Conservation (phyloP, 371 early-diverging fungal species). For the Circinella minor region DNA sequence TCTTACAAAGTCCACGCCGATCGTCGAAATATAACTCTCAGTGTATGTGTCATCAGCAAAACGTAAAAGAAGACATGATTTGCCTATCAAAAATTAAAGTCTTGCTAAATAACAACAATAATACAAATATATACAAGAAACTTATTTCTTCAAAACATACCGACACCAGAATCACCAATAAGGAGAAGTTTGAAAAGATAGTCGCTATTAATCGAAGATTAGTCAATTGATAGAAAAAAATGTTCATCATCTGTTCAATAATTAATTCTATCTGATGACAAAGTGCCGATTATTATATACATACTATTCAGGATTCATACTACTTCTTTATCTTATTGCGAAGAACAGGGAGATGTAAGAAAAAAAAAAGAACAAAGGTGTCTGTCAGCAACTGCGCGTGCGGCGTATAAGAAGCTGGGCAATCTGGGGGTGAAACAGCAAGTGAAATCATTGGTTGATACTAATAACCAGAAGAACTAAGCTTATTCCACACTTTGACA, state of each 20-base stretch:
- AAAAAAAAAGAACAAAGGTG: neutral
- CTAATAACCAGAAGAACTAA: no score
- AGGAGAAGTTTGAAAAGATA: constrained; percentile 99
- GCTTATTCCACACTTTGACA: no score
- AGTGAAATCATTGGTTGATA: neutral
- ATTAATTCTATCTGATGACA: no score
- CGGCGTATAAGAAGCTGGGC: neutral
- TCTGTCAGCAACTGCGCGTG: constrained; percentile 1
- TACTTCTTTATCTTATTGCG: neutral
- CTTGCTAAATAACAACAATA: neutral
- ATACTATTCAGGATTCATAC: constrained; percentile 50
- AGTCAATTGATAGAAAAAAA: neutral
- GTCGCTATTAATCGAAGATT: constrained; percentile 63
- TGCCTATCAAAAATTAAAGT: constrained; percentile 33
- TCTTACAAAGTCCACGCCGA: constrained; percentile 96
- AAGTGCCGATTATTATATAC: neutral
- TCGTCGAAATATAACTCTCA: constrained; percentile 97
- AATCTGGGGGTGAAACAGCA: neutral
- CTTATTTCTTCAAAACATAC: constrained; percentile 33
- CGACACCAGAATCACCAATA: constrained; percentile 99
- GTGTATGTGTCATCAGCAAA: constrained; percentile 99
- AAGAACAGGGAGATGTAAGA: neutral
- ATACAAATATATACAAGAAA: no score
- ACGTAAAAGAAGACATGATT: constrained; percentile 97
- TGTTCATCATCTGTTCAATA: neutral